Evolutionary conservation across 179 eudicot genomes (phyloP), one percentile per base, ranked within the genome.

Genomic region (Vitellaria paradoxa): DNA sequence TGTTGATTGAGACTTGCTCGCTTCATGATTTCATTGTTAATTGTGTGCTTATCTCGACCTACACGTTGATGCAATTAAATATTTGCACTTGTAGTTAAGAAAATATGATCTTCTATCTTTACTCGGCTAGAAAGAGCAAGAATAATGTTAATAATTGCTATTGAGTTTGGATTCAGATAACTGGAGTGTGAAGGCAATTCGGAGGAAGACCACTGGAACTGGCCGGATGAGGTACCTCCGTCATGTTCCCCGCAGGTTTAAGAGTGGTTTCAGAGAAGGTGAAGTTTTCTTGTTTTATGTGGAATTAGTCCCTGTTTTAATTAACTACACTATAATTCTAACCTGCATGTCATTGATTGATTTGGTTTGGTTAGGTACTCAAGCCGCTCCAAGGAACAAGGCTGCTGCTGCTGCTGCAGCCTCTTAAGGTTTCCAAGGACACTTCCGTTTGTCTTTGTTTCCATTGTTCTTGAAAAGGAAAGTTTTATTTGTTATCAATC

Each of bases 201-300:
- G 93, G 82, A 84, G 93, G 76, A 89, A 89, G 87, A 89, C 93
- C 52, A 88, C 91, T 24, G 93, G 91, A 55, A 90, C 93, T 49
- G 93, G 93, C 11, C 87, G 91, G 4, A 90, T 90, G 91, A 88
- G 91, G 85, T 88, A 90, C 74, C 88, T 88, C 20, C 91, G 91
- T n/a, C 71, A 89, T 73, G 89, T 89, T 30, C 88, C 93, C 13
- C 81, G 83, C 77, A 81, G 91, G 83, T 89, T 89, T 85, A 89
- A 88, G 88, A 88, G 87, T 40, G 83, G 85, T 50, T 89, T 90
- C 90, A 88, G 88, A 84, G 93, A 89, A 84, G 93, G 93, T 89
- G 74, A 67, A 47, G 9, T 10, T 67, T 26, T n/a, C 6, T 8
- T 23, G 24, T 12, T 10, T 46, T 2, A 5, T 15, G 18, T 21